phyloP scores from a whole-genome alignment of 192 early-diverging fungal genomes.

The Oehlia diaphana region DNA sequence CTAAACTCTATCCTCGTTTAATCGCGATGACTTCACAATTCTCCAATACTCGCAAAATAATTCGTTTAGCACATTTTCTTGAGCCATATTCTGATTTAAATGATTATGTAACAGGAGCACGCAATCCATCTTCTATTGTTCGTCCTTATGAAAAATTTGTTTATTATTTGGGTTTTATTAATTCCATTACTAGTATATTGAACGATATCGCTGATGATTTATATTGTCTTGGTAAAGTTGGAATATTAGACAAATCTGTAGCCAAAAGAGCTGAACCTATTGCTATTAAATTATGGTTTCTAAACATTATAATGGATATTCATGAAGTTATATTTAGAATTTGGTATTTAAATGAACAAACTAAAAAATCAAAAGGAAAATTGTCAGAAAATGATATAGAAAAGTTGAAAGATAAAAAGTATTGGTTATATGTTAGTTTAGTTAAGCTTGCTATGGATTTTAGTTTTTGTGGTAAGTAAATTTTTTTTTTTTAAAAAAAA shows the following conservation, averaged over 20 bases:
- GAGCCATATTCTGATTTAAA: slow-evolving; percentile 64
- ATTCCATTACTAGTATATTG: slow-evolving; percentile 51
- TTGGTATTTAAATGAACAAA: slow-evolving; percentile 30
- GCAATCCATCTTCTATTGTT: neutral
- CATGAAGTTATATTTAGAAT: slow-evolving; percentile 50
- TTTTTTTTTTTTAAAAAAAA: neutral
- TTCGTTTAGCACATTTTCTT: slow-evolving; percentile 70
- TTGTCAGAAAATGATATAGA: slow-evolving; percentile 31
- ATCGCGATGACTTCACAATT: slow-evolving; percentile 64
- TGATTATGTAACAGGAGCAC: slow-evolving; percentile 16
- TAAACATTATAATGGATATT: slow-evolving; percentile 67
- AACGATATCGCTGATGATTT: slow-evolving; percentile 79
- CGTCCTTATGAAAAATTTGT: slow-evolving; percentile 4
- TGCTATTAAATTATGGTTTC: slow-evolving; percentile 71
- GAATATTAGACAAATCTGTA: slow-evolving; percentile 53
- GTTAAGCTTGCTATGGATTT: slow-evolving; percentile 70
- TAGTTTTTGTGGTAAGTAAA: slow-evolving; percentile 67
- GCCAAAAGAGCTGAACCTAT: slow-evolving; percentile 56
- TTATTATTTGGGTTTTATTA: slow-evolving; percentile 38
- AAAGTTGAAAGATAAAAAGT: slow-evolving; percentile 48
- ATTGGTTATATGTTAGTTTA: slow-evolving; percentile 57
- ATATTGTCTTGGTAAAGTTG: slow-evolving; percentile 70
- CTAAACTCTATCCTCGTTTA: slow-evolving; percentile 30
- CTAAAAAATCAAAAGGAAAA: slow-evolving; percentile 11
- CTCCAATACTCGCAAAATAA: slow-evolving; percentile 71